Conservation (phyloP, 495 filamentous ascomycete species). For the Paragyromitra xinjiangensis region DNA sequence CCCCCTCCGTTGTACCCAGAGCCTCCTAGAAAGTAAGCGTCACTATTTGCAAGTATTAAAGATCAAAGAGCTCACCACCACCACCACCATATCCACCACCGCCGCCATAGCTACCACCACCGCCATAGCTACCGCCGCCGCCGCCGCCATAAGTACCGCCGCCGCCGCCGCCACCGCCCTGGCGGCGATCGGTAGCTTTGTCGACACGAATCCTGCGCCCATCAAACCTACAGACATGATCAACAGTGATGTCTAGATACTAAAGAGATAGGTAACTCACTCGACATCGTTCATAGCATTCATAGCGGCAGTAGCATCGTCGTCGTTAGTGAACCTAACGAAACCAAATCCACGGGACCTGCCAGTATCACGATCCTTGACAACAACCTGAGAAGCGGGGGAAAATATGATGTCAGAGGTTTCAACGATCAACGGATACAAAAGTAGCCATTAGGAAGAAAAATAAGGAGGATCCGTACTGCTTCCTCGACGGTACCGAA, state of each 20-base stretch:
- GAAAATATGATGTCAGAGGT: constrained; percentile 25
- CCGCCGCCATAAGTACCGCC: constrained; percentile 26
- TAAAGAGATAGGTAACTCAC: constrained; percentile 64
- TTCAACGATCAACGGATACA: constrained; percentile 8
- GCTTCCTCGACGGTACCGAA: constrained; percentile 92
- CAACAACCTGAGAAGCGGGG: constrained; percentile 75
- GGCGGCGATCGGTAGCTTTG: constrained; percentile 78
- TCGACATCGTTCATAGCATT: constrained; percentile 89
- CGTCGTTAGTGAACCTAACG: constrained; percentile 81
- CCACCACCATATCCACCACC: constrained; percentile 24
- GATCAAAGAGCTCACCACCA: not conserved
- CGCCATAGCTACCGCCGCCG: constrained; percentile 11
- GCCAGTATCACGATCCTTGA: constrained; percentile 95
- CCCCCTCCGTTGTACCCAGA: not conserved
- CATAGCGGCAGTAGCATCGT: constrained; percentile 86
- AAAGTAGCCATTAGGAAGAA: not conserved
- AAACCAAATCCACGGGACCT: constrained; percentile 98
- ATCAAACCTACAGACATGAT: constrained; percentile 75
- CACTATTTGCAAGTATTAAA: not conserved
- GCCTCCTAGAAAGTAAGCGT: constrained; percentile 31
- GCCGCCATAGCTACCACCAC: constrained; percentile 14
- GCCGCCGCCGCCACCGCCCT: constrained; percentile 43
- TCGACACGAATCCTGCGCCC: constrained; percentile 95
- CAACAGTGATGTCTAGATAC: constrained; percentile 18
- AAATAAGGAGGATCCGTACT: constrained; percentile 65